phyloP scores from a whole-genome alignment of 805 yeast genomes.

The Yamadazyma olivae region DNA sequence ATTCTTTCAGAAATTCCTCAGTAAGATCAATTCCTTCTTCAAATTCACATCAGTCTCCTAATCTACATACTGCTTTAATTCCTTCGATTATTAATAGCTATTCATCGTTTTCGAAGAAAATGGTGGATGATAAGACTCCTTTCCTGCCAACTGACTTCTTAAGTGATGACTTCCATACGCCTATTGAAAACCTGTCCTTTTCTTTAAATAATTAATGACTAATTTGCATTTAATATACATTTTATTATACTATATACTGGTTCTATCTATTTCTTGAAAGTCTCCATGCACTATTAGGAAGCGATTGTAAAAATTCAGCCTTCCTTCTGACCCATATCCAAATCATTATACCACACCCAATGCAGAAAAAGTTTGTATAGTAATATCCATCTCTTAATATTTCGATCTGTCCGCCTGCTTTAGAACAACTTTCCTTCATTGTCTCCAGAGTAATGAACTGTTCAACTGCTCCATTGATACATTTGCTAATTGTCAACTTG shows the following conservation, averaged over 20 bases:
- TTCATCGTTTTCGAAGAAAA: conserved; percentile 33
- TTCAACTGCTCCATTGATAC: conserved; percentile 30
- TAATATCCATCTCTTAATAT: conserved; percentile 78
- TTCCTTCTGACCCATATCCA: conserved; percentile 69
- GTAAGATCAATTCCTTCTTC: conserved; percentile 5
- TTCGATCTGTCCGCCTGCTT: conserved; percentile 53
- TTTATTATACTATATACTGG: not conserved
- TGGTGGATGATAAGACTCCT: conserved; percentile 36
- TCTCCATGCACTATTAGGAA: conserved; percentile 81
- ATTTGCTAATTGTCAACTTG: conserved; percentile 63
- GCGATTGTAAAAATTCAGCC: conserved; percentile 60
- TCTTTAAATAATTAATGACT: conserved; percentile 3
- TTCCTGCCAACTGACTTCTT: conserved; percentile 42
- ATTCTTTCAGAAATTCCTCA: not conserved
- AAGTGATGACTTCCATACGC: conserved; percentile 25
- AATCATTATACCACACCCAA: conserved; percentile 59
- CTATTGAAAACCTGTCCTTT: conserved; percentile 13
- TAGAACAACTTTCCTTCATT: conserved; percentile 49
- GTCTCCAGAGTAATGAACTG: conserved; percentile 23
- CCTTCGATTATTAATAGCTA: conserved; percentile 41
- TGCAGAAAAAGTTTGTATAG: conserved; percentile 70
- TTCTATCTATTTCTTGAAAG: conserved; percentile 19
- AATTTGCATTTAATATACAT: conserved; percentile 1
- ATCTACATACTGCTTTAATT: conserved; percentile 29
- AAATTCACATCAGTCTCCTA: conserved; percentile 10